These are phyloP conservation scores for Strigomonas culicis DNA, from an alignment of 208 protist genomes.

Conservation along the genomic window DNA sequence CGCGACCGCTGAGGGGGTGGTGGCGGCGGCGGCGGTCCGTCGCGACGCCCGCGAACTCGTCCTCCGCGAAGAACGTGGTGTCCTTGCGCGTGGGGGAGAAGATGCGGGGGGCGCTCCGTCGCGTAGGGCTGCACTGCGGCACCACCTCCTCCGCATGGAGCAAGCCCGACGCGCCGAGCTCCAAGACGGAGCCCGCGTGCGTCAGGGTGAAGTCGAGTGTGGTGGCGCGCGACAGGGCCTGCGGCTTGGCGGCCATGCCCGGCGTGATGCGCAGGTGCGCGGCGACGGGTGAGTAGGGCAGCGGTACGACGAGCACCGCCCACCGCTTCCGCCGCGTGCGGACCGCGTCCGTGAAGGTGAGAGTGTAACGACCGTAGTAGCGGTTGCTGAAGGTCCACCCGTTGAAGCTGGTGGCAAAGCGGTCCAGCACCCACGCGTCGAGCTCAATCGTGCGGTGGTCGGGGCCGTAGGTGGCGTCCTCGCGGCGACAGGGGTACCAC, in stretches of 20 bases:
- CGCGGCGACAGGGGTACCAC: slow-evolving; percentile 63
- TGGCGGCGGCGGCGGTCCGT: slow-evolving; percentile 25
- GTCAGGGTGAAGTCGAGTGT: background rate
- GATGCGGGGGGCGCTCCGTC: slow-evolving; percentile 2
- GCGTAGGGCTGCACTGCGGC: slow-evolving; percentile 17
- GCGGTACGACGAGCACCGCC: slow-evolving; percentile 45
- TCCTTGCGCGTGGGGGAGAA: slow-evolving; percentile 1
- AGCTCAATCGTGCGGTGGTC: slow-evolving; percentile 18
- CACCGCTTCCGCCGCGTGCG: slow-evolving; percentile 69
- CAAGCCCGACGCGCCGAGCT: slow-evolving; percentile 30
- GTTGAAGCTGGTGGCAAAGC: slow-evolving; percentile 60
- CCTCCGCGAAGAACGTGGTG: slow-evolving; percentile 27
- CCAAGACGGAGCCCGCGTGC: slow-evolving; percentile 18
- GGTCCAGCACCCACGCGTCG: slow-evolving; percentile 56
- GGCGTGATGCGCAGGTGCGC: slow-evolving; percentile 35
- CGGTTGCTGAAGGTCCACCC: slow-evolving; percentile 75
- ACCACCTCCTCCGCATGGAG: slow-evolving; percentile 26
- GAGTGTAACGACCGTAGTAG: slow-evolving; percentile 68
- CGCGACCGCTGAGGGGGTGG: slow-evolving; percentile 24
- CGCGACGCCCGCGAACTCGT: slow-evolving; percentile 21
- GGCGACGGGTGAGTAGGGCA: slow-evolving; percentile 46
- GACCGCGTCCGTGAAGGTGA: slow-evolving; percentile 24
- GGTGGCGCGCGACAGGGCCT: background rate
- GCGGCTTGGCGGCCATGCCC: slow-evolving; percentile 26
- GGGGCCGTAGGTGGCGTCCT: slow-evolving; percentile 31